Percentiles rank a stretch among this genome's conserved stretches.
phyloP scores from a whole-genome alignment of 2,329 filamentous ascomycete genomes.

The Colletotrichum lindemuthianum region DNA sequence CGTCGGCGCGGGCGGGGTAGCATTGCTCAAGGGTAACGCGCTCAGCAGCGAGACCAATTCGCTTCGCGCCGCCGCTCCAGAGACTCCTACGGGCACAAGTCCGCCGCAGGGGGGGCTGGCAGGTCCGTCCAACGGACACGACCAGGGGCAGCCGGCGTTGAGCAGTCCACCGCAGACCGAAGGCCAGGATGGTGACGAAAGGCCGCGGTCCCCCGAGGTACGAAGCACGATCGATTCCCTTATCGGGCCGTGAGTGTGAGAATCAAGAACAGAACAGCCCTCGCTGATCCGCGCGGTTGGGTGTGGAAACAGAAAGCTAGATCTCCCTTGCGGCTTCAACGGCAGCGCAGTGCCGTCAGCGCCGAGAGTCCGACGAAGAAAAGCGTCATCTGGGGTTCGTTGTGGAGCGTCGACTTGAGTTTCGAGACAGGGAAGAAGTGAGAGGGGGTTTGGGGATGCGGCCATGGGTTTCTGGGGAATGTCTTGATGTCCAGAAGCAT shows the following conservation, averaged over 20 bases:
- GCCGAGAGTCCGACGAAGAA: conserved; percentile 56
- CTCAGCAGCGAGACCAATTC: conserved; percentile 69
- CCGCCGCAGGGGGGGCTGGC: conserved; percentile 50
- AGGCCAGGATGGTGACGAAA: conserved; percentile 28
- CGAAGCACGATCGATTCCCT: conserved; percentile 61
- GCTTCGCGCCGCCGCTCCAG: conserved; percentile 59
- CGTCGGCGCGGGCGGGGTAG: conserved; percentile 47
- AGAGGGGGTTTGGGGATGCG: not conserved
- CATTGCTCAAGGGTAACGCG: conserved; percentile 59
- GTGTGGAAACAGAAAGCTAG: conserved; percentile 37
- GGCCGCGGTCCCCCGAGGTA: conserved; percentile 57
- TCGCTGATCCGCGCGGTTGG: conserved; percentile 44
- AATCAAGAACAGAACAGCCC: not conserved
- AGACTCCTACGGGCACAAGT: conserved; percentile 51
- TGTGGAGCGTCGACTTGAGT: conserved; percentile 70
- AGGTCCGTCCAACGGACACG: conserved; percentile 18
- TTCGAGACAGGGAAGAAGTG: conserved; percentile 52
- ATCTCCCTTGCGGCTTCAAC: conserved; percentile 43
- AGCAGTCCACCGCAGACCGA: conserved; percentile 22
- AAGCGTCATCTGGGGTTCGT: conserved; percentile 69
- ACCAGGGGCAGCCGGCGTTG: conserved; percentile 14
- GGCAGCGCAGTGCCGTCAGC: conserved; percentile 50
- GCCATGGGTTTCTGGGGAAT: not conserved
- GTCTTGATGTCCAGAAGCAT: not conserved
- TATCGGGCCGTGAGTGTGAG: conserved; percentile 54